Conservation (phyloP, 2,329 filamentous ascomycete species). For the Exophiala calicioides region DNA sequence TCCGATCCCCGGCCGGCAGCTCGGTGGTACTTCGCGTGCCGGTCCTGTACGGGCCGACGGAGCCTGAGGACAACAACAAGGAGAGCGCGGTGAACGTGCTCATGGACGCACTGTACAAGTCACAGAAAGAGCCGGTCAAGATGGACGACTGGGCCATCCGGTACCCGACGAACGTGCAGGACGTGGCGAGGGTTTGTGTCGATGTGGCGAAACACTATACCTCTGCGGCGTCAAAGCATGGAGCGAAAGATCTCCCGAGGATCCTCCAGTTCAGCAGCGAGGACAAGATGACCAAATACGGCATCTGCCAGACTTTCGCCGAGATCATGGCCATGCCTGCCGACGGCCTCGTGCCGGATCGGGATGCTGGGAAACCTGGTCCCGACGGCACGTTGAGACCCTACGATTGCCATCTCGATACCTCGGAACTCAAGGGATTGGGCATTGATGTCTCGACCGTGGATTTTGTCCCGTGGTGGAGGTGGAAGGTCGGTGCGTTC, state of each 20-base stretch:
- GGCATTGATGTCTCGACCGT: slow-evolving; percentile 73
- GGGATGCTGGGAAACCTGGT: slow-evolving; percentile 53
- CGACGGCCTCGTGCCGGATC: slow-evolving; percentile 67
- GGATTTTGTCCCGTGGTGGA: slow-evolving; percentile 82
- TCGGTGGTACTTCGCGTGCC: slow-evolving; percentile 77
- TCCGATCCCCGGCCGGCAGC: slow-evolving; percentile 61
- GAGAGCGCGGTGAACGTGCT: slow-evolving; percentile 85
- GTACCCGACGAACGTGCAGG: slow-evolving; percentile 86
- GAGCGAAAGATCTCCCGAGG: slow-evolving; percentile 61
- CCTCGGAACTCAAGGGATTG: slow-evolving; percentile 68
- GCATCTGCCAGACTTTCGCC: slow-evolving; percentile 77
- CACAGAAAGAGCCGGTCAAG: slow-evolving; percentile 64
- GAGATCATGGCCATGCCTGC: slow-evolving; percentile 76
- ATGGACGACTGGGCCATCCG: slow-evolving; percentile 87
- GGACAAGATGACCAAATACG: slow-evolving; percentile 83
- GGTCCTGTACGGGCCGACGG: slow-evolving; percentile 77
- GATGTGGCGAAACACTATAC: slow-evolving; percentile 73
- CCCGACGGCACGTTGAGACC: slow-evolving; percentile 54
- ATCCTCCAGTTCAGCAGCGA: slow-evolving; percentile 86
- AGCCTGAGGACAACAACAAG: slow-evolving; percentile 54
- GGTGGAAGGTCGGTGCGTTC: slow-evolving; percentile 54
- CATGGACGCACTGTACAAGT: slow-evolving; percentile 73
- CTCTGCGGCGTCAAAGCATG: slow-evolving; percentile 48
- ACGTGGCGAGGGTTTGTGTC: slow-evolving; percentile 75
- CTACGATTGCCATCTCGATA: slow-evolving; percentile 86